Base-by-base conservation (phyloP, 1,139 yeast species). In the Pichia sp. region DNA sequence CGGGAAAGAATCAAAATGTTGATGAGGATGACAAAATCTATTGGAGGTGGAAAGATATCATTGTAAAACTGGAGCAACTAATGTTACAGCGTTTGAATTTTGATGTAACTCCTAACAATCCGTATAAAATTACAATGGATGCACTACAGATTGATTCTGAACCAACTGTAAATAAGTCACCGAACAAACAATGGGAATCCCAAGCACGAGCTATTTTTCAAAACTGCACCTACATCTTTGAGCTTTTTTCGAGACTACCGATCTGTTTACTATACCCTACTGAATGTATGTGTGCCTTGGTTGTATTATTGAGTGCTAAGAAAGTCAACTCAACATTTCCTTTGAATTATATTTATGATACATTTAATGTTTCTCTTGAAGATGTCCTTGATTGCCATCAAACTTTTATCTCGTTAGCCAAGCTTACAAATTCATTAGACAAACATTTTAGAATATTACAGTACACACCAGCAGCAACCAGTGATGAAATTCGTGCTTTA, bases 41-140 rank as follows among this genome's bases (percentile, higher is more conserved):
- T 48, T 68, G 74, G 71, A 59, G 66, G 44, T 74, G 79, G 79
- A 60, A 67, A 35, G 74, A 69, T 46, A 56, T 62, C 5, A 61
- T 74, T 22, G 60, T 66, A 4, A 60, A 56, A 45, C 56, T 64
- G 28, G 79, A 74, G 47, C 77, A 72, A 45, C 43, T 64, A 25
- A 49, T 74, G 15, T 56, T 74, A 28, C 73, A 70, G 45, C 64
- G 67, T 0, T 50, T 72, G n/a, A 70, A 75, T 48, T 74, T 74
- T 50, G 79, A 74, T 47, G 62, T 74, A 40, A 59, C 62, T 2
- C 58, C 70, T 12, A 62, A 60, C 14, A 63, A 65, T 19, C 77
- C 78, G 1, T 73, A 71, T 46, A 59, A 56, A 31, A 18, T 50
- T 6, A 45, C 52, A 5, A 26, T 53, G 18, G 45, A 42, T 24